These are phyloP conservation scores for Mortierella sp. DNA, from an alignment of 371 early-diverging fungal genomes.

Conservation along the genomic window DNA sequence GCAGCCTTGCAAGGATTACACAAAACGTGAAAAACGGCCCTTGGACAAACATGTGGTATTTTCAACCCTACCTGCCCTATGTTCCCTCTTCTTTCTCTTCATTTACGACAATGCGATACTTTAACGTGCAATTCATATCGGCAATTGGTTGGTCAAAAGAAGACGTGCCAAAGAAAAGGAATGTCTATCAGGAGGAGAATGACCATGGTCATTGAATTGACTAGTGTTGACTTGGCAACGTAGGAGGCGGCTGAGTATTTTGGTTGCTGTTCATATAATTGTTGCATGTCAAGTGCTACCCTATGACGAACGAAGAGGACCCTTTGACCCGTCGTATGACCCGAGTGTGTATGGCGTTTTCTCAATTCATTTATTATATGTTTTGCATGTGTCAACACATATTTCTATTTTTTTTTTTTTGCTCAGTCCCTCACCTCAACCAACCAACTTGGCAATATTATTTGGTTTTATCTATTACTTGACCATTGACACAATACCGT, in stretches of 20 bases:
- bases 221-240: neutral
- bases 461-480: neutral
- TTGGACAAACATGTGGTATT: slow-evolving; percentile 2
- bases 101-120: neutral
- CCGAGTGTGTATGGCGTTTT: neutral
- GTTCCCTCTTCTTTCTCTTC: neutral
- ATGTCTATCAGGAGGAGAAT: neutral
- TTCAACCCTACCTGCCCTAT: neutral
- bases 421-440: neutral
- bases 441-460: neutral
- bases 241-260: neutral
- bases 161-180: neutral
- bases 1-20: neutral
- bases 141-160: neutral
- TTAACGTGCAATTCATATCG: neutral
- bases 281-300: neutral
- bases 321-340: neutral
- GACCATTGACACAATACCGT: neutral
- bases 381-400: slow-evolving; percentile 5
- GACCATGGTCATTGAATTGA: neutral
- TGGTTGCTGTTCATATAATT: neutral
- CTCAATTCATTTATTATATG: neutral
- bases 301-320: neutral
- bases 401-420: neutral
- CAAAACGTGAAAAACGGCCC: slow-evolving; percentile 4